Percentiles rank a stretch among this genome's conserved stretches.
phyloP scores from a whole-genome alignment of 139 green algal genomes.

The Marvania coccoides region DNA sequence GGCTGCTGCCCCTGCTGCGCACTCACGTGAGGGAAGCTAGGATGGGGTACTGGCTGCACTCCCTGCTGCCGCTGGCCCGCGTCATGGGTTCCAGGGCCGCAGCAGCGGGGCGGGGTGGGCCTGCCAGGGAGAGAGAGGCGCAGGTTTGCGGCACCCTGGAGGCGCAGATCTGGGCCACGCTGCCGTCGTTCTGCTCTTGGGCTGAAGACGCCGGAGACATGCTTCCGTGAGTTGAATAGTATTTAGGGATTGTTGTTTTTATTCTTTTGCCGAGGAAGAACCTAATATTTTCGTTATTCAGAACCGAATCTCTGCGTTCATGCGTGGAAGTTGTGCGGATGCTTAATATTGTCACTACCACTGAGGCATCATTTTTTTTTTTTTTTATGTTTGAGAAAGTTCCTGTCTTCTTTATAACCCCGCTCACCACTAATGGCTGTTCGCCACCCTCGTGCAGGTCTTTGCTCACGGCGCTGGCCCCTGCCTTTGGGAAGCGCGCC shows the following conservation, averaged over 20 bases:
- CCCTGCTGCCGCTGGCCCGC: slow-evolving; percentile 64
- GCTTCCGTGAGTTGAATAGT: slow-evolving; percentile 17
- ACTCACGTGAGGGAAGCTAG: slow-evolving; percentile 42
- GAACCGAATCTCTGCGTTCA: slow-evolving; percentile 22
- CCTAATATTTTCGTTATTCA: slow-evolving; percentile 46
- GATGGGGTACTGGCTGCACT: slow-evolving; percentile 55
- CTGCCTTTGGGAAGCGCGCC: slow-evolving; percentile 52
- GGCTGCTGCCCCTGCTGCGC: slow-evolving; percentile 84
- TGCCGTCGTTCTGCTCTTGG: slow-evolving; percentile 76
- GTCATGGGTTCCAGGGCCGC: slow-evolving; percentile 33
- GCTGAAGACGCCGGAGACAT: slow-evolving; percentile 45
- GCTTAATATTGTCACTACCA: slow-evolving; percentile 51
- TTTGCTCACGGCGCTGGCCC: slow-evolving; percentile 34
- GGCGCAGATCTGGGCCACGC: slow-evolving; percentile 72
- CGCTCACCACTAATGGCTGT: background rate
- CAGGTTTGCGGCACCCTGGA: slow-evolving; percentile 42
- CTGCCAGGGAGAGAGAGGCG: slow-evolving; percentile 26
- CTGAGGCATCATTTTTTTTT: slow-evolving; percentile 21
- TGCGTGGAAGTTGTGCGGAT: slow-evolving; percentile 1
- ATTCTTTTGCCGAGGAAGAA: slow-evolving; percentile 23
- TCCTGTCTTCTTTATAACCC: background rate
- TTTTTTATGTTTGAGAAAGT: background rate
- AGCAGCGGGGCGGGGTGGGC: background rate
- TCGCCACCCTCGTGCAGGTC: slow-evolving; percentile 6
- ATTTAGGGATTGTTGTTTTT: too few species aligned